Evolutionary conservation across 2,329 filamentous ascomycete genomes (phyloP).

Genomic region (Ilyonectria destructans): DNA sequence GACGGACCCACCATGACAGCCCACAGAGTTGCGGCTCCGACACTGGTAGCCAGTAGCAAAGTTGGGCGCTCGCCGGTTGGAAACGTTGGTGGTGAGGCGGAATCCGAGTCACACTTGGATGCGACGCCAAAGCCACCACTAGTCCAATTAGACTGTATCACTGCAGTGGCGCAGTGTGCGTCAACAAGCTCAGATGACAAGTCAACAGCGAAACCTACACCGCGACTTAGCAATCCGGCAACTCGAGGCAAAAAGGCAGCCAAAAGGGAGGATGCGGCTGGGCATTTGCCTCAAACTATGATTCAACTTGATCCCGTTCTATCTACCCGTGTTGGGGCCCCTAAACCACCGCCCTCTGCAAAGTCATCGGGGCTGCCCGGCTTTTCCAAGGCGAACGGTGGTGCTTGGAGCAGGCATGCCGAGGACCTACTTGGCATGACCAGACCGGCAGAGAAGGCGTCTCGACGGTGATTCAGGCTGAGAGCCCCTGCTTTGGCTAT

Average conservation of each 20-base stretch:
- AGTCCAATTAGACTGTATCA: not conserved
- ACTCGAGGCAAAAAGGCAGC: slow-evolving; percentile 70
- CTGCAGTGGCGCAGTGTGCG: slow-evolving; percentile 9
- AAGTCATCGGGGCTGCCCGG: slow-evolving; percentile 54
- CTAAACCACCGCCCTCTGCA: slow-evolving; percentile 11
- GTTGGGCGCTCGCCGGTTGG: slow-evolving; percentile 9
- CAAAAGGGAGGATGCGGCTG: slow-evolving; percentile 66
- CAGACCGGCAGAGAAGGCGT: slow-evolving; percentile 61
- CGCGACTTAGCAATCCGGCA: slow-evolving; percentile 63
- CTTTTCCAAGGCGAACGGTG: slow-evolving; percentile 68
- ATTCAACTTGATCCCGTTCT: slow-evolving; percentile 55
- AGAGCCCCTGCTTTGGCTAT: not conserved
- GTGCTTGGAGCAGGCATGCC: slow-evolving; percentile 80
- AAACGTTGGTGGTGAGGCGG: slow-evolving; percentile 10
- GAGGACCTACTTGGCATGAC: slow-evolving; percentile 76
- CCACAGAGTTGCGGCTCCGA: not conserved
- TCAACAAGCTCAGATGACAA: slow-evolving; percentile 26
- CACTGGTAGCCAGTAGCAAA: not conserved
- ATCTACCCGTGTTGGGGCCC: slow-evolving; percentile 26
- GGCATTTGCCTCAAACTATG: slow-evolving; percentile 62
- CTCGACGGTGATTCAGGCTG: slow-evolving; percentile 17
- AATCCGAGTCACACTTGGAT: slow-evolving; percentile 16
- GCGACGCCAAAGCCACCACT: not conserved
- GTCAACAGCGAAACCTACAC: slow-evolving; percentile 32
- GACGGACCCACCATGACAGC: slow-evolving; percentile 35